Conservation (phyloP, 352 stramenopile species). For the Blastocystis sp. region DNA sequence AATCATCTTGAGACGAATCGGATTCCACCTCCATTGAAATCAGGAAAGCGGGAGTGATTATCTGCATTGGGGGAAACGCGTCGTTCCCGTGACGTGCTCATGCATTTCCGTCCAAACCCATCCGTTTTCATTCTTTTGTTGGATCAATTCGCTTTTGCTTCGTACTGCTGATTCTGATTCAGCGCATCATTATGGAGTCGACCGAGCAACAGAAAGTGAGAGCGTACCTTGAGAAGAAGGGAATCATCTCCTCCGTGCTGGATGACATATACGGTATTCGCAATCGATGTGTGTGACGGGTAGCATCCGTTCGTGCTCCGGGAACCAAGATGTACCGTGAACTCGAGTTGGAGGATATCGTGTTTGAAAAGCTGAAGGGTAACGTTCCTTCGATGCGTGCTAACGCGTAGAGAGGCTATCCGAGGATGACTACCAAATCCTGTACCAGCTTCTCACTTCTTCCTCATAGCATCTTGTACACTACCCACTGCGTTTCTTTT, state of each 20-base stretch:
- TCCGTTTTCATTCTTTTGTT: no score
- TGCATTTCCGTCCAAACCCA: no score
- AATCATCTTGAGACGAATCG: slow-evolving; percentile 63
- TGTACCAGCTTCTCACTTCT: neutral
- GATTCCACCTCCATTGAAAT: slow-evolving; percentile 61
- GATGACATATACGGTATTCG: neutral
- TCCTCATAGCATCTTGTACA: no score
- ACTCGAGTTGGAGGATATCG: neutral
- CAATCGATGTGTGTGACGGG: neutral
- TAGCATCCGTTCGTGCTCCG: neutral
- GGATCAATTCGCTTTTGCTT: slow-evolving; percentile 7
- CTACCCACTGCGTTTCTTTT: neutral
- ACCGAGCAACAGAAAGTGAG: no score
- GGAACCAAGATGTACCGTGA: neutral
- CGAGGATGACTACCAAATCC: neutral
- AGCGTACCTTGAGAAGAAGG: neutral
- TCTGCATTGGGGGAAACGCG: neutral
- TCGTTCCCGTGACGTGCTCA: no score
- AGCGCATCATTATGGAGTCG: no score
- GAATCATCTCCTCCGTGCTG: neutral
- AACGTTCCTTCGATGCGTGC: neutral
- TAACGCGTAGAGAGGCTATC: neutral
- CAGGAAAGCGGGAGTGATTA: no score
- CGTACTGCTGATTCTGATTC: neutral
- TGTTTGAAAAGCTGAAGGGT: neutral